phyloP scores from a whole-genome alignment of 441 rosid species.

The Euphorbia celastroides region DNA sequence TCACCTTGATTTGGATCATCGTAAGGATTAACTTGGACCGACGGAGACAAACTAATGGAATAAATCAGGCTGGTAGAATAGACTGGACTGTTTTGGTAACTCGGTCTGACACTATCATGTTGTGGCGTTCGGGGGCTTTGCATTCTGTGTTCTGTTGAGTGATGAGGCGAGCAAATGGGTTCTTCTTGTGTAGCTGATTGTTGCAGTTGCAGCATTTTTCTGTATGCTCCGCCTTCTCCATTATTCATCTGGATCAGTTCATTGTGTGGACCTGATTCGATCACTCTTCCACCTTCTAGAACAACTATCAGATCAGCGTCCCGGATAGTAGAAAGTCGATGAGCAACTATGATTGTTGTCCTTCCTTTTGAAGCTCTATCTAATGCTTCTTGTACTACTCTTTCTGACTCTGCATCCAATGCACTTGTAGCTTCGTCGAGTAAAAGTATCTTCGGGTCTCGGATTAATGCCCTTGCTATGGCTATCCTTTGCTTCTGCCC shows the following conservation, averaged over 20 bases:
- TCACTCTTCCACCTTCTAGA: slow-evolving; percentile 43
- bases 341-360: slow-evolving; percentile 54
- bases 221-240: slow-evolving; percentile 36
- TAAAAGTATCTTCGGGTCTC: slow-evolving; percentile 55
- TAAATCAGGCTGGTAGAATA: slow-evolving; percentile 41
- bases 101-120: slow-evolving; percentile 29
- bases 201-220: slow-evolving; percentile 41
- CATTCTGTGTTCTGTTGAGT: not conserved
- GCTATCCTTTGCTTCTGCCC: slow-evolving; percentile 68
- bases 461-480: slow-evolving; percentile 54
- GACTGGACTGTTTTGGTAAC: slow-evolving; percentile 35
- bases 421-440: slow-evolving; percentile 74
- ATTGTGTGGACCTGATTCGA: slow-evolving; percentile 54
- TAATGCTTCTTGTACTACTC: slow-evolving; percentile 47
- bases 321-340: slow-evolving; percentile 48
- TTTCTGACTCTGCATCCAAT: slow-evolving; percentile 53
- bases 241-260: slow-evolving; percentile 32
- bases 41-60: slow-evolving; percentile 37
- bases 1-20: slow-evolving; percentile 22
- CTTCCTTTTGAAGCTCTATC: slow-evolving; percentile 49
- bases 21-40: slow-evolving; percentile 29
- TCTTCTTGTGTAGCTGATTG: slow-evolving; percentile 29
- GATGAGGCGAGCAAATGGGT: slow-evolving; percentile 1
- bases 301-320: slow-evolving; percentile 38
- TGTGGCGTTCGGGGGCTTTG: slow-evolving; percentile 19